Conservation (phyloP, 768 basidiomycete genomes). For the Pisolithus orientalis region DNA sequence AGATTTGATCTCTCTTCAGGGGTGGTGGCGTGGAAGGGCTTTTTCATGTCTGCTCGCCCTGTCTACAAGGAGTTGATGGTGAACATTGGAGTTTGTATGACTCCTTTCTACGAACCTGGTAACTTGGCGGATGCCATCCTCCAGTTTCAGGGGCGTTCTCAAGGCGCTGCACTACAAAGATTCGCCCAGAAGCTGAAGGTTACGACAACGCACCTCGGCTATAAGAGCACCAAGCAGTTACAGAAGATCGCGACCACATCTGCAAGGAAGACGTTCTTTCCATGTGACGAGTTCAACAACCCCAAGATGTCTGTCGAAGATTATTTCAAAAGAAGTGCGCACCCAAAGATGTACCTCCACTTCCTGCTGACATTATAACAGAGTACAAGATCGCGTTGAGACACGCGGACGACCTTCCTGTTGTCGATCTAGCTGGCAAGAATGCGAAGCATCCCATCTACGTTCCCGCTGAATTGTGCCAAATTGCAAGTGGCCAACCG, state of each 20-base stretch:
- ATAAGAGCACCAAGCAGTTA: slow-evolving; percentile 45
- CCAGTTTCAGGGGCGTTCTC: slow-evolving; percentile 38
- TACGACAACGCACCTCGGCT: slow-evolving; percentile 48
- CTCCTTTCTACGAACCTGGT: slow-evolving; percentile 50
- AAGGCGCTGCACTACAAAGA: slow-evolving; percentile 37
- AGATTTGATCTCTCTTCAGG: slow-evolving; percentile 28
- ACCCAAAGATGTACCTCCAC: background rate
- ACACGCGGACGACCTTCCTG: slow-evolving; percentile 41
- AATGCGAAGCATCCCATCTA: slow-evolving; percentile 27
- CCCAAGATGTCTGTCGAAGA: slow-evolving; percentile 48
- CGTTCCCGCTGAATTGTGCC: slow-evolving; percentile 68
- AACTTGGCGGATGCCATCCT: slow-evolving; percentile 56
- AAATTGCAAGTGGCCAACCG: slow-evolving; percentile 51
- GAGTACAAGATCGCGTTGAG: slow-evolving; percentile 53
- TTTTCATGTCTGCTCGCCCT: slow-evolving; percentile 46
- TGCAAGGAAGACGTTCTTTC: slow-evolving; percentile 46
- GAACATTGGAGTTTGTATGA: slow-evolving; percentile 50
- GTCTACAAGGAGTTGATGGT: slow-evolving; percentile 44
- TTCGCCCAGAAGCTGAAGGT: slow-evolving; percentile 54
- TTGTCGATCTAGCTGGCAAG: slow-evolving; percentile 47
- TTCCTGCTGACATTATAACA: slow-evolving; percentile 21
- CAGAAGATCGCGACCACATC: slow-evolving; percentile 32
- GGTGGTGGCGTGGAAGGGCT: slow-evolving; percentile 42
- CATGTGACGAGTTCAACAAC: slow-evolving; percentile 51
- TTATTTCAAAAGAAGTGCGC: slow-evolving; percentile 59